Conservation (phyloP, 495 filamentous ascomycete species). For the Oidiodendron maius region DNA sequence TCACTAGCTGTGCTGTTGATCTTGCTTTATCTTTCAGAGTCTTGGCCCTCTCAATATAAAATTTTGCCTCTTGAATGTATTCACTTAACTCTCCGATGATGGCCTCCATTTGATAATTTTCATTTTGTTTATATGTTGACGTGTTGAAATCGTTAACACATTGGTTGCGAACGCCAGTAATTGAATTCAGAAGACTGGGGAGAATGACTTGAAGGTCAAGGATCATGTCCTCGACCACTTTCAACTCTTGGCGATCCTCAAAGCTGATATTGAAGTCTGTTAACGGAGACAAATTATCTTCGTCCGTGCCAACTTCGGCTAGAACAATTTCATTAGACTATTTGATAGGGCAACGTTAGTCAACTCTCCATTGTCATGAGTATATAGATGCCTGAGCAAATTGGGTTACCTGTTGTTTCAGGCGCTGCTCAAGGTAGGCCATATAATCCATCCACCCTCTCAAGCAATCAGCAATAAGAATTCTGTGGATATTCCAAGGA, state of each 20-base stretch:
- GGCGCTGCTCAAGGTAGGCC: conserved; percentile 4
- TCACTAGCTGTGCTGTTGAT: conserved; percentile 13
- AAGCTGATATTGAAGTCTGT: conserved; percentile 15
- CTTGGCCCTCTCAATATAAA: conserved; percentile 6
- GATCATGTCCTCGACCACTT: conserved; percentile 12
- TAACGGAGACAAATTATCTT: conserved; percentile 12
- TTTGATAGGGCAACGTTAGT: background rate
- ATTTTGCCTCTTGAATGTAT: conserved; percentile 3
- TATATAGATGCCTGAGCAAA: too few relatives aligned
- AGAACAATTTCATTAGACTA: conserved; percentile 11
- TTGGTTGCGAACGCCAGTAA: conserved; percentile 5
- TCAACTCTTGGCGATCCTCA: conserved; percentile 16
- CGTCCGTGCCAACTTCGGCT: conserved; percentile 2
- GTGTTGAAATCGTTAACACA: background rate
- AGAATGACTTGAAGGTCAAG: conserved; percentile 15
- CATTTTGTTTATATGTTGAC: background rate
- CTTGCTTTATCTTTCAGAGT: conserved; percentile 8
- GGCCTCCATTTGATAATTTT: background rate
- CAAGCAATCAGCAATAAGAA: conserved; percentile 13
- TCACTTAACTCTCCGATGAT: conserved; percentile 11
- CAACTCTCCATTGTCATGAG: background rate
- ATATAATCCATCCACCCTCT: conserved; percentile 15
- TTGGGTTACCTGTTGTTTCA: conserved; percentile 2
- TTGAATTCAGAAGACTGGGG: background rate
- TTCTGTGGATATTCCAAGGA: conserved; percentile 10